phyloP scores from a whole-genome alignment of 805 yeast species.

The Diddensiella caesifluorescens region DNA sequence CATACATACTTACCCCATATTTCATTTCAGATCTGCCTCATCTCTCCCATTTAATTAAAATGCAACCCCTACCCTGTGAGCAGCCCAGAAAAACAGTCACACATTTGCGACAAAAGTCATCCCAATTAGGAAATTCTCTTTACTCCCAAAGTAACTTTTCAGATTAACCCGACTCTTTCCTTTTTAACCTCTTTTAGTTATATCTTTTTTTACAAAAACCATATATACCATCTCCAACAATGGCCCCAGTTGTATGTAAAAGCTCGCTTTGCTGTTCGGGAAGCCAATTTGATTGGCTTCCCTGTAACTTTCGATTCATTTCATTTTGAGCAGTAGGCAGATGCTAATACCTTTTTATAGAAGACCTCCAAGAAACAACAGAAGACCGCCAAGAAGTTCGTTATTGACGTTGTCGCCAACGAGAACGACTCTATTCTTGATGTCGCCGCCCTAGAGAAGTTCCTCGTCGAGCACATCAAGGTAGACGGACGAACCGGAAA shows the following conservation, averaged over 20 bases:
- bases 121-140: slow-evolving; percentile 2
- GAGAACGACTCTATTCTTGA: slow-evolving; percentile 98
- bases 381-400: slow-evolving; percentile 52
- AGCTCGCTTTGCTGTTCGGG: slow-evolving; percentile 36
- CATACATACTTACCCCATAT: no score
- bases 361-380: slow-evolving; percentile 70
- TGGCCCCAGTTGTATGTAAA: slow-evolving; percentile 90
- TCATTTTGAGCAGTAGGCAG: slow-evolving; percentile 65
- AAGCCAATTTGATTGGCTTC: slow-evolving; percentile 6
- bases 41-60: no score
- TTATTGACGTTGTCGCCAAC: slow-evolving; percentile 92
- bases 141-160: neutral
- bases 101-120: no score
- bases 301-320: slow-evolving; percentile 25
- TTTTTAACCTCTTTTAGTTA: neutral
- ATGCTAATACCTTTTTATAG: slow-evolving; percentile 42
- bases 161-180: neutral
- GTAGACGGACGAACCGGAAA: slow-evolving; percentile 94
- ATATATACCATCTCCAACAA: slow-evolving; percentile 32
- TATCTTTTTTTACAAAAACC: neutral
- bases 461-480: slow-evolving; percentile 98
- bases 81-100: slow-evolving; percentile 2
- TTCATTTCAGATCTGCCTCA: no score
- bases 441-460: slow-evolving; percentile 96
- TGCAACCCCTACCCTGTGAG: no score